These are phyloP conservation scores for Dipteronia sinensis DNA, from an alignment of 345 rosid genomes.

Conservation along the genomic window DNA sequence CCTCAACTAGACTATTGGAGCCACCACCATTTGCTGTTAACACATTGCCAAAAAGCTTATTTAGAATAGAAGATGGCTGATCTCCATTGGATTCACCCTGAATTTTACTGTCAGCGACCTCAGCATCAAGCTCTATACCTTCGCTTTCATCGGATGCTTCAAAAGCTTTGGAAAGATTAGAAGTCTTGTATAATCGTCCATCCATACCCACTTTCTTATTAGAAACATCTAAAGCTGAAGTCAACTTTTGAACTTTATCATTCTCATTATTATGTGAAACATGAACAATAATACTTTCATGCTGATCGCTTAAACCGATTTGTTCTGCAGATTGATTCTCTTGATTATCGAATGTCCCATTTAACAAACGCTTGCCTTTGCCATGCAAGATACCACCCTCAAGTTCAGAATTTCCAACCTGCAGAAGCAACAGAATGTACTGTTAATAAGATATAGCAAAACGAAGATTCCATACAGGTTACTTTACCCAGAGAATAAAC, in stretches of 20 bases:
- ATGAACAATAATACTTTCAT: slow-evolving; percentile 38
- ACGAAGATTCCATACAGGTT: not conserved
- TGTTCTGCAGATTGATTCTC: slow-evolving; percentile 40
- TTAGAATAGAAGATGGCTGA: slow-evolving; percentile 67
- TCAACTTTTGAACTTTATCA: slow-evolving; percentile 32
- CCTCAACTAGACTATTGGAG: slow-evolving; percentile 50
- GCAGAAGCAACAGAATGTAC: slow-evolving; percentile 29
- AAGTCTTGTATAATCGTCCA: slow-evolving; percentile 33
- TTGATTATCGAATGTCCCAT: slow-evolving; percentile 39
- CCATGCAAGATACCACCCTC: slow-evolving; percentile 46
- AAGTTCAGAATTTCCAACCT: slow-evolving; percentile 59
- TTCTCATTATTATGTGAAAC: slow-evolving; percentile 32
- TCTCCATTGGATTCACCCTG: slow-evolving; percentile 36
- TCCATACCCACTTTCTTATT: slow-evolving; percentile 30
- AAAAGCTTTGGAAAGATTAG: slow-evolving; percentile 42
- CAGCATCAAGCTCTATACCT: slow-evolving; percentile 45
- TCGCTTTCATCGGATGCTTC: slow-evolving; percentile 37
- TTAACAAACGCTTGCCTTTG: slow-evolving; percentile 38
- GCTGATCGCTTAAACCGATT: slow-evolving; percentile 37
- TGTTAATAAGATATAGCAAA: not conserved
- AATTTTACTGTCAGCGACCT: slow-evolving; percentile 36
- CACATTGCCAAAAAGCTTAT: slow-evolving; percentile 70
- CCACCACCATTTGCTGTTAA: slow-evolving; percentile 48
- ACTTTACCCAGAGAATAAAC: slow-evolving; percentile 1
- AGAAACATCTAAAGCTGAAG: slow-evolving; percentile 46